Evolutionary conservation across 176 grass and related monocot species (phyloP).

Genomic region (Puccinellia tenuiflora): DNA sequence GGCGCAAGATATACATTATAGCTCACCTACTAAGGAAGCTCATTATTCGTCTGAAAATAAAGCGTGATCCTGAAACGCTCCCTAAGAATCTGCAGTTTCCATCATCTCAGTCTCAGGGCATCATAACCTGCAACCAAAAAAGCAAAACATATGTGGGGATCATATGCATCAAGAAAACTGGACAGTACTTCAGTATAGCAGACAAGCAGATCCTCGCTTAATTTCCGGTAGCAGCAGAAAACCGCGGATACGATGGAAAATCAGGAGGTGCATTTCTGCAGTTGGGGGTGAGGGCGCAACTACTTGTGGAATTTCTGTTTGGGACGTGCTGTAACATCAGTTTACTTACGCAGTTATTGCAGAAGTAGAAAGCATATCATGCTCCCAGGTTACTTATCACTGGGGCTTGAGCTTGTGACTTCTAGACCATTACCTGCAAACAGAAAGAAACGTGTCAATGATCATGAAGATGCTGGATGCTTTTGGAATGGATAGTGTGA

Average conservation of each 20-base stretch:
- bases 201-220: not conserved
- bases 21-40: not conserved
- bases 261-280: not conserved
- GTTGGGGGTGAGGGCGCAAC: not conserved
- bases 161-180: not conserved
- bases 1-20: not conserved
- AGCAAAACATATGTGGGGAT: not conserved
- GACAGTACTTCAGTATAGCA: not conserved
- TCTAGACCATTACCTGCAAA: conserved; percentile 78
- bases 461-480: not conserved
- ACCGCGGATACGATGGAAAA: not conserved
- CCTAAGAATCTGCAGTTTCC: not conserved
- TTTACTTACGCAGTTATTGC: conserved; percentile 14
- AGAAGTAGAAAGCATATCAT: not conserved
- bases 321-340: not conserved
- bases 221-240: not conserved
- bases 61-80: not conserved
- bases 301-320: not conserved
- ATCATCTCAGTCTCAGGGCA: not conserved
- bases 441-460: not conserved
- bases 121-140: conserved; percentile 27
- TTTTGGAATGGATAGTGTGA: not conserved
- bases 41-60: not conserved
- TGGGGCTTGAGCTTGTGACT: conserved; percentile 32
- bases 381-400: conserved; percentile 7